These are phyloP conservation scores for Lactuca saligna DNA, from an alignment of 129 eudicot species.

Conservation along the genomic window DNA sequence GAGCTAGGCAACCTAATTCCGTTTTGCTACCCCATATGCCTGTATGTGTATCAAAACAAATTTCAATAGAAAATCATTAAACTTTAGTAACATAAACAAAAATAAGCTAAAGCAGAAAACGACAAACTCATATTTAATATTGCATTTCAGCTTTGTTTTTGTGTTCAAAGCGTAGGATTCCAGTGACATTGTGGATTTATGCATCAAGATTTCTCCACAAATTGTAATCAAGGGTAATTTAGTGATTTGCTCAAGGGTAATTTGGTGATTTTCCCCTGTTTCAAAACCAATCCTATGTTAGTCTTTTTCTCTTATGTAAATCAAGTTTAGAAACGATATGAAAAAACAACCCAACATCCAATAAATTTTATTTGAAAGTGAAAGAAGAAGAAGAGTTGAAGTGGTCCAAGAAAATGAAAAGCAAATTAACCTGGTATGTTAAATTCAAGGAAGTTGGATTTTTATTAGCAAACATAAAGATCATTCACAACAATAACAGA, in stretches of 20 bases:
- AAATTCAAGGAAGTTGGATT: conserved; percentile 66
- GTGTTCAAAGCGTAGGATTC: conserved; percentile 48
- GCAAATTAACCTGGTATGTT: conserved; percentile 52
- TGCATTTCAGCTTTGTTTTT: conserved; percentile 35
- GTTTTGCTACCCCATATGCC: too few species aligned
- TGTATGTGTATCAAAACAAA: too few species aligned
- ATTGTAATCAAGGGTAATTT: conserved; percentile 15
- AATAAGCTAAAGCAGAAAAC: too few species aligned
- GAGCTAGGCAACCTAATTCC: too few species aligned
- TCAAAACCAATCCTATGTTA: too few species aligned
- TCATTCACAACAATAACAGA: too few species aligned
- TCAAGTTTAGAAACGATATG: not conserved
- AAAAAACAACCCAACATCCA: conserved; percentile 8
- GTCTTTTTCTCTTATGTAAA: too few species aligned
- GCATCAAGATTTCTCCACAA: conserved; percentile 59
- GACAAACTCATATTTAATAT: too few species aligned
- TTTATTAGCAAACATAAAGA: too few species aligned
- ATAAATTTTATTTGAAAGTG: conserved; percentile 19
- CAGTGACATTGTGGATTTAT: conserved; percentile 54
- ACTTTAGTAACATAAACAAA: too few species aligned
- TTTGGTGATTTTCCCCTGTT: not conserved
- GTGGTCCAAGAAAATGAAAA: conserved; percentile 22
- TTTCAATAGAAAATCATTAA: too few species aligned
- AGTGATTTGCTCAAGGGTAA: conserved; percentile 5
- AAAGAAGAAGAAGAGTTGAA: conserved; percentile 8